Evolutionary conservation across 2,329 filamentous ascomycete species (phyloP).

Genomic region (Achaetomium macrosporum): DNA sequence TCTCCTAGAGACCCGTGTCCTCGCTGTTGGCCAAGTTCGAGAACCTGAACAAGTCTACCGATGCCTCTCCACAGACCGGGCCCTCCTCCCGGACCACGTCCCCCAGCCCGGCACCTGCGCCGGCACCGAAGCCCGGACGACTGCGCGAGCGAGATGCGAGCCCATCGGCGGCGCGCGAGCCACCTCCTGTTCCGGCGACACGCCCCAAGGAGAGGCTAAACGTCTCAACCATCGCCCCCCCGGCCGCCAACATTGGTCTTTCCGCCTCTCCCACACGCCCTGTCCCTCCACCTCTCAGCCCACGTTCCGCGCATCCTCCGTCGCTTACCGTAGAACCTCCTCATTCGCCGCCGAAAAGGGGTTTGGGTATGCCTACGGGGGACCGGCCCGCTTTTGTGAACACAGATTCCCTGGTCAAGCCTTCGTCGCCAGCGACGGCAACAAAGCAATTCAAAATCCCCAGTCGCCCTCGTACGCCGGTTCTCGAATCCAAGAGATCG

Average conservation of each 20-base stretch:
- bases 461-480: slow-evolving; percentile 51
- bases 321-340: slow-evolving; percentile 65
- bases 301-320: slow-evolving; percentile 47
- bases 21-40: slow-evolving; percentile 77
- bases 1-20: slow-evolving; percentile 66
- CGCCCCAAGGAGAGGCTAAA: slow-evolving; percentile 25
- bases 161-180: slow-evolving; percentile 32
- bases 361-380: slow-evolving; percentile 29
- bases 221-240: slow-evolving; percentile 38
- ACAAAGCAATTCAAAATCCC: slow-evolving; percentile 47
- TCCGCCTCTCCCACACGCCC: slow-evolving; percentile 38
- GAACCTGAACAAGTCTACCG: slow-evolving; percentile 55
- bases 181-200: slow-evolving; percentile 21
- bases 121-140: slow-evolving; percentile 36
- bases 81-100: slow-evolving; percentile 32
- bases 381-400: slow-evolving; percentile 44
- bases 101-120: slow-evolving; percentile 25
- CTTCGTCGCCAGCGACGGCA: slow-evolving; percentile 37
- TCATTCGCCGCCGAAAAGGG: slow-evolving; percentile 57
- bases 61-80: slow-evolving; percentile 33
- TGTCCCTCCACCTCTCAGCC: slow-evolving; percentile 42
- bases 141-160: slow-evolving; percentile 38
- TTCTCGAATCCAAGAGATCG: slow-evolving; percentile 42
- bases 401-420: slow-evolving; percentile 39
- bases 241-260: slow-evolving; percentile 28